Evolutionary conservation across 164 flowering plant genomes (phyloP).

Genomic region (Liriodendron chinense): DNA sequence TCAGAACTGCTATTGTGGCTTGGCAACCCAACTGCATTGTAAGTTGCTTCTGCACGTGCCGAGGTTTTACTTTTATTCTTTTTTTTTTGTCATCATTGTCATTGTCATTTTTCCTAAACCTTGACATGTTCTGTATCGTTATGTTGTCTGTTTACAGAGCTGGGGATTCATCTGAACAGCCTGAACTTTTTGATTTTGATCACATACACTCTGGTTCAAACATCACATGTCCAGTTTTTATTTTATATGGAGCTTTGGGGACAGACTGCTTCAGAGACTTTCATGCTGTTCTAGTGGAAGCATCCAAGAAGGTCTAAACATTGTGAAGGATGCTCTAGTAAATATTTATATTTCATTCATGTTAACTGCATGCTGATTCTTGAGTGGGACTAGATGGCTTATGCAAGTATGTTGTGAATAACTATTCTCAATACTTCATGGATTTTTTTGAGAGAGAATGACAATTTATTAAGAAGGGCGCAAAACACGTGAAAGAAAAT

Average conservation of each 20-base stretch:
- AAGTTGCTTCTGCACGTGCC: slow-evolving; percentile 14
- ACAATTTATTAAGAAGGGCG: no score
- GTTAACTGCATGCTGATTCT: neutral
- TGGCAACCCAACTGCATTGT: slow-evolving; percentile 36
- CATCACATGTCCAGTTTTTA: slow-evolving; percentile 52
- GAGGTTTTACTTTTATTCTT: neutral
- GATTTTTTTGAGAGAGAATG: no score
- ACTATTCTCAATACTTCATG: no score
- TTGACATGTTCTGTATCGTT: neutral
- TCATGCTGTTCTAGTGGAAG: slow-evolving; percentile 57
- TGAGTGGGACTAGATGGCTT: neutral
- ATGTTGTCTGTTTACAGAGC: slow-evolving; percentile 38
- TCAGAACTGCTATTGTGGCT: slow-evolving; percentile 66
- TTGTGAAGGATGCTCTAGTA: neutral
- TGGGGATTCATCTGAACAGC: slow-evolving; percentile 58
- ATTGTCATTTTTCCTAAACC: neutral
- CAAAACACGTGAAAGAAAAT: no score
- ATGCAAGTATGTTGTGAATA: no score
- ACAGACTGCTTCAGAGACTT: slow-evolving; percentile 82
- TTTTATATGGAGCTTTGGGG: slow-evolving; percentile 95
- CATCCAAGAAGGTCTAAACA: slow-evolving; percentile 68
- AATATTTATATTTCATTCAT: neutral
- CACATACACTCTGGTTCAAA: slow-evolving; percentile 67
- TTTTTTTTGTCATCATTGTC: neutral
- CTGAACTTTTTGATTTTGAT: slow-evolving; percentile 92